phyloP scores from a whole-genome alignment of 805 yeast species.

The Ogataea glucozyma region DNA sequence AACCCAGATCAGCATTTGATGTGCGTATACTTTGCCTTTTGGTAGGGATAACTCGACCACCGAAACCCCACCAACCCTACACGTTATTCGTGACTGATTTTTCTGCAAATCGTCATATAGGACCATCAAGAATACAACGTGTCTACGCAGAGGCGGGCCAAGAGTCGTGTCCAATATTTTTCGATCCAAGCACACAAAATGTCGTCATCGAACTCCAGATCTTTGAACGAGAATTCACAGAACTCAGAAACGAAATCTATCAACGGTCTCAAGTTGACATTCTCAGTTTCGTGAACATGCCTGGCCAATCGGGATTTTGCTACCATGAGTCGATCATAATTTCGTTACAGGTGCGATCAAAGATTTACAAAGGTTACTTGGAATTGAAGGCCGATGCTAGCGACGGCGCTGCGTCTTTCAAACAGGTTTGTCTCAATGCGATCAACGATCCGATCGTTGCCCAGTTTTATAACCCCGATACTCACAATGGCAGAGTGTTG shows the following conservation, averaged over 20 bases:
- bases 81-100: slow-evolving; percentile 29
- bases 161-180: neutral
- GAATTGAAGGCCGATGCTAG: slow-evolving; percentile 9
- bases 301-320: neutral
- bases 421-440: neutral
- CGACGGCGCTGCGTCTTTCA: neutral
- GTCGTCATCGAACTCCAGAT: slow-evolving; percentile 8
- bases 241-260: neutral
- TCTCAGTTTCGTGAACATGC: neutral
- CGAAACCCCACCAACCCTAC: slow-evolving; percentile 15
- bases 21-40: slow-evolving; percentile 20
- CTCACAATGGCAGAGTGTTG: neutral
- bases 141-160: neutral
- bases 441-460: slow-evolving; percentile 1
- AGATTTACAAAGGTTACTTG: slow-evolving; percentile 6
- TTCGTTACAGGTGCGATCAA: slow-evolving; percentile 13
- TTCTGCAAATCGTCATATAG: slow-evolving; percentile 6
- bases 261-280: neutral
- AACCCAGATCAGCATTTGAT: slow-evolving; percentile 1
- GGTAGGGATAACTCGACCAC: slow-evolving; percentile 23
- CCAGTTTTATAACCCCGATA: slow-evolving; percentile 2
- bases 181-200: neutral
- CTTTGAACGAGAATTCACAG: slow-evolving; percentile 5
- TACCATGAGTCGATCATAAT: slow-evolving; percentile 4
- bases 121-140: slow-evolving; percentile 4